These are phyloP conservation scores for Heliosperma pusillum DNA, from an alignment of 148 eudicot species.

Conservation along the genomic window DNA sequence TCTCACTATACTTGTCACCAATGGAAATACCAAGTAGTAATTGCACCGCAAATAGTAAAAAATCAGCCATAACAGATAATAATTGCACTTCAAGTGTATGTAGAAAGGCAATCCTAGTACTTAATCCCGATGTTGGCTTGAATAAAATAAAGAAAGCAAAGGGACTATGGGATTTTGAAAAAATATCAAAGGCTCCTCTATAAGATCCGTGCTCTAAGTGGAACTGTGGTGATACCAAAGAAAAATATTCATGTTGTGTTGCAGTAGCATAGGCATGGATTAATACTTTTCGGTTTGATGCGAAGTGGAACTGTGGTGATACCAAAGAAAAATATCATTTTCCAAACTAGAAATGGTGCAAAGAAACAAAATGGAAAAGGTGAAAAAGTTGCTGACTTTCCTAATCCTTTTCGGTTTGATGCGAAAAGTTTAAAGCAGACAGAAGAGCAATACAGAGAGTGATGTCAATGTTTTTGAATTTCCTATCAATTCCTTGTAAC, in stretches of 20 bases:
- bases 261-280: background rate
- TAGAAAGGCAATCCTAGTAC: background rate
- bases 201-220: background rate
- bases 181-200: background rate
- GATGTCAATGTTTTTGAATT: too few relatives aligned
- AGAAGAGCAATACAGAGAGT: too few relatives aligned
- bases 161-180: background rate
- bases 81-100: background rate
- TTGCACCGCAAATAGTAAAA: background rate
- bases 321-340: too few relatives aligned
- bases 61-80: background rate
- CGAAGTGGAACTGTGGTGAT: too few relatives aligned
- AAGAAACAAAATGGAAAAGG: too few relatives aligned
- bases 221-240: too few relatives aligned
- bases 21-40: background rate
- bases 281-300: too few relatives aligned
- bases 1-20: background rate
- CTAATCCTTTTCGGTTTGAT: too few relatives aligned
- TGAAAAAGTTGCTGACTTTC: too few relatives aligned
- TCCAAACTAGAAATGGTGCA: too few relatives aligned
- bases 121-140: background rate
- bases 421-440: too few relatives aligned
- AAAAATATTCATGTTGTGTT: background rate
- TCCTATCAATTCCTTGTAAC: too few relatives aligned
- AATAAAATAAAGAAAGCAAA: background rate